These are phyloP conservation scores for Saccharomyces paradoxus DNA, from an alignment of 805 yeast genomes.

Conservation along the genomic window DNA sequence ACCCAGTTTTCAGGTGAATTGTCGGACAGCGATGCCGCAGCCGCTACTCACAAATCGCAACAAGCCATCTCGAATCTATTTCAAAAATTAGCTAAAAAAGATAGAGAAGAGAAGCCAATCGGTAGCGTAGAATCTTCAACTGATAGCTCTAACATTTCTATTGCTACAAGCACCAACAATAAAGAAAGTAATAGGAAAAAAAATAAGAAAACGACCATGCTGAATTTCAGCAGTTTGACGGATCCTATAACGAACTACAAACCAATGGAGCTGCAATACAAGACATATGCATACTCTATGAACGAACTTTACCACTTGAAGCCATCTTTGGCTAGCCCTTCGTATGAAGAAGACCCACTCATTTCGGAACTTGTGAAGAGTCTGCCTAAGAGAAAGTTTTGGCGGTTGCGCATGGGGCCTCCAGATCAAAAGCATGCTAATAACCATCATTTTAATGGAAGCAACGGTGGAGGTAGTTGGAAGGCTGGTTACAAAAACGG, in stretches of 20 bases:
- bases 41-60: background rate
- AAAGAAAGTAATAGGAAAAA: background rate
- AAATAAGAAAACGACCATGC: background rate
- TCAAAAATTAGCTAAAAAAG: background rate
- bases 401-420: conserved; percentile 35
- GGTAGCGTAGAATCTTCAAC: background rate
- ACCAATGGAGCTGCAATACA: conserved; percentile 8
- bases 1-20: background rate
- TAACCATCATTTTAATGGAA: conserved; percentile 3
- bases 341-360: conserved; percentile 9
- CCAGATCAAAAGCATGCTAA: conserved; percentile 9
- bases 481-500: conserved; percentile 8
- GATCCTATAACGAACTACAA: conserved; percentile 13
- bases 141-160: background rate
- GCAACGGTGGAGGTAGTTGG: conserved; percentile 8
- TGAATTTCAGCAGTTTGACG: background rate
- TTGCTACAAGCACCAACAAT: background rate
- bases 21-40: background rate
- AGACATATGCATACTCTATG: conserved; percentile 20
- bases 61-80: background rate
- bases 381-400: conserved; percentile 43
- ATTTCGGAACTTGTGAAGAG: conserved; percentile 27
- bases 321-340: background rate
- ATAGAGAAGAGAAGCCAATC: background rate
- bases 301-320: conserved; percentile 17